Conservation (phyloP, 1,139 yeast species). For the Pichia sp. region DNA sequence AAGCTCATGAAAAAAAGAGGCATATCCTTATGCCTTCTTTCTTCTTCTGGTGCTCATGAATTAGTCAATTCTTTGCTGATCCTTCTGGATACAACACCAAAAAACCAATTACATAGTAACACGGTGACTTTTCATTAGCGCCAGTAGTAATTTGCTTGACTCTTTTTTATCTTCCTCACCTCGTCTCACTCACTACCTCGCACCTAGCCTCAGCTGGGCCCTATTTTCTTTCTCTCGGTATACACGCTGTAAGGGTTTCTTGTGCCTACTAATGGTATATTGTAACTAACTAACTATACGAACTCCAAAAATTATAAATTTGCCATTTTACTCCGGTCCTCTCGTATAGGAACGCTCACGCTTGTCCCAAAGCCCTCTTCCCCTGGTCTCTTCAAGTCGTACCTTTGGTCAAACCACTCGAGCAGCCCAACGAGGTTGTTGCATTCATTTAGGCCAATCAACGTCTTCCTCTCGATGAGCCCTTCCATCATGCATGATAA, state of each 20-base stretch:
- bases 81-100: not conserved
- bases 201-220: too few species aligned
- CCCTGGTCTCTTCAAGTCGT: constrained; percentile 58
- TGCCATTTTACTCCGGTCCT: constrained; percentile 33
- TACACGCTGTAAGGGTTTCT: not conserved
- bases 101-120: not conserved
- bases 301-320: constrained; percentile 28
- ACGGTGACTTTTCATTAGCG: too few species aligned
- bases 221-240: not conserved
- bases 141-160: too few species aligned
- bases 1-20: not conserved
- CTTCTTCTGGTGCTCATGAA: not conserved
- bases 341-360: constrained; percentile 52
- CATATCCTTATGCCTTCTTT: constrained; percentile 3
- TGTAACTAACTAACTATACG: not conserved
- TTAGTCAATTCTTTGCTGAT: not conserved
- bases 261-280: not conserved
- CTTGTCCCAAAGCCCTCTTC: constrained; percentile 67
- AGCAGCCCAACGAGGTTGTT: constrained; percentile 57
- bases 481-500: constrained; percentile 77
- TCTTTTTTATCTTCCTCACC: not conserved
- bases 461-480: constrained; percentile 48
- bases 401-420: constrained; percentile 76
- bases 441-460: constrained; percentile 63
- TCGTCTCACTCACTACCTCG: not conserved